phyloP scores from a whole-genome alignment of 2,329 filamentous ascomycete species.

The Epichloe typhina region DNA sequence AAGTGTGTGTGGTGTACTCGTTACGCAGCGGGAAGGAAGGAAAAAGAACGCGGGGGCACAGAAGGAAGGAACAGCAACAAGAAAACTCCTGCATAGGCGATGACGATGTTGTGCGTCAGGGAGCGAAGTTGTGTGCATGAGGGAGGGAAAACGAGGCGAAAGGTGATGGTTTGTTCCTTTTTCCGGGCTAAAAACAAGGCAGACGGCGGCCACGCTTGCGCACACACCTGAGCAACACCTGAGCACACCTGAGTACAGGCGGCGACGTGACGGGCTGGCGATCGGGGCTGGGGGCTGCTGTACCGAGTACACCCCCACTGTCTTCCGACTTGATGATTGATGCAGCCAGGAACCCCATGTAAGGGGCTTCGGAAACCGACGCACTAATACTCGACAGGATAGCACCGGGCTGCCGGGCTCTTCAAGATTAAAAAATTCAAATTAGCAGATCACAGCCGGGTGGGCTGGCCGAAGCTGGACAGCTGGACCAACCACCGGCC shows the following conservation, averaged over 20 bases:
- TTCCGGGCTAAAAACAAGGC: not conserved
- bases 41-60: not conserved
- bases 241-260: not conserved
- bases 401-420: no score
- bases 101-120: not conserved
- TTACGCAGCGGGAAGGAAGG: not conserved
- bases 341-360: not conserved
- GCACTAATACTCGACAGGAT: not conserved
- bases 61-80: not conserved
- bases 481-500: no score
- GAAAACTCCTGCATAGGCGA: not conserved
- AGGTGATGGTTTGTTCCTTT: slow-evolving; percentile 4
- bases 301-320: no score
- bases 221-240: not conserved
- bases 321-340: no score
- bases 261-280: not conserved
- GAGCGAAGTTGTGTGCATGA: not conserved
- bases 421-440: no score
- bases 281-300: no score
- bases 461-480: no score
- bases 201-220: no score
- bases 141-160: not conserved
- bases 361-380: not conserved
- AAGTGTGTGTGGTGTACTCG: not conserved
- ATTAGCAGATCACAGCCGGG: no score